Conservation (phyloP, 208 protist genomes). For the Borovskyia barvae region DNA sequence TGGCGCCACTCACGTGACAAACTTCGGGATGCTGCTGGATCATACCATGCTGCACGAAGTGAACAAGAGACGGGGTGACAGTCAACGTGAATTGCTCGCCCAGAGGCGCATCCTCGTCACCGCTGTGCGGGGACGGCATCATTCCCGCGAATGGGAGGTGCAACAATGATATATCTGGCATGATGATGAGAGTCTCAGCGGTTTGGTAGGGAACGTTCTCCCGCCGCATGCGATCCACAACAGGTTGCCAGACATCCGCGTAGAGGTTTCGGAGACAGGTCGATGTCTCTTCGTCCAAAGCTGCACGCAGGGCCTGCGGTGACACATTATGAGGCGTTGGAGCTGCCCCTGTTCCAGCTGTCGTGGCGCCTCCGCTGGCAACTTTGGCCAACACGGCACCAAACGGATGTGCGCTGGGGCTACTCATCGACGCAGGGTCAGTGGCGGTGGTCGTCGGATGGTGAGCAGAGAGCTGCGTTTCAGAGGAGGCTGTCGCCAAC, state of each 20-base stretch:
- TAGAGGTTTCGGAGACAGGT: conserved; percentile 58
- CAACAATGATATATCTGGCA: conserved; percentile 74
- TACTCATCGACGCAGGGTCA: neutral
- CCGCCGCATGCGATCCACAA: conserved; percentile 43
- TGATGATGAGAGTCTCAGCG: conserved; percentile 66
- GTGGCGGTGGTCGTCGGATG: neutral
- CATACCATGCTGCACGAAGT: conserved; percentile 54
- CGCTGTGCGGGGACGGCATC: conserved; percentile 37
- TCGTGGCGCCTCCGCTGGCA: conserved; percentile 3
- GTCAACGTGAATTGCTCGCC: conserved; percentile 58
- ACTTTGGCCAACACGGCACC: conserved; percentile 14
- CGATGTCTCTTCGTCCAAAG: conserved; percentile 32
- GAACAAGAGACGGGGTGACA: conserved; percentile 64
- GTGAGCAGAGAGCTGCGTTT: conserved; percentile 6
- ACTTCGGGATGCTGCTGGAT: conserved; percentile 3
- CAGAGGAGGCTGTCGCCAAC: conserved; percentile 9
- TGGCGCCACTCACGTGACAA: conserved; percentile 16
- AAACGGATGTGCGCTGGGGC: conserved; percentile 18
- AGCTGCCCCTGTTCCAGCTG: neutral
- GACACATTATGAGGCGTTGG: conserved; percentile 6
- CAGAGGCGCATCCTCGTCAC: conserved; percentile 39
- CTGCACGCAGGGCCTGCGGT: conserved; percentile 10
- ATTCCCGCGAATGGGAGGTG: conserved; percentile 76
- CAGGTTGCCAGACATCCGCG: conserved; percentile 77
- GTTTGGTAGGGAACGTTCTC: conserved; percentile 31